Percentiles rank a stretch among this genome's conserved stretches.
These are phyloP conservation scores for Trichoderma sp. DNA, from an alignment of 2,329 filamentous ascomycete genomes.

Conservation along the genomic window DNA sequence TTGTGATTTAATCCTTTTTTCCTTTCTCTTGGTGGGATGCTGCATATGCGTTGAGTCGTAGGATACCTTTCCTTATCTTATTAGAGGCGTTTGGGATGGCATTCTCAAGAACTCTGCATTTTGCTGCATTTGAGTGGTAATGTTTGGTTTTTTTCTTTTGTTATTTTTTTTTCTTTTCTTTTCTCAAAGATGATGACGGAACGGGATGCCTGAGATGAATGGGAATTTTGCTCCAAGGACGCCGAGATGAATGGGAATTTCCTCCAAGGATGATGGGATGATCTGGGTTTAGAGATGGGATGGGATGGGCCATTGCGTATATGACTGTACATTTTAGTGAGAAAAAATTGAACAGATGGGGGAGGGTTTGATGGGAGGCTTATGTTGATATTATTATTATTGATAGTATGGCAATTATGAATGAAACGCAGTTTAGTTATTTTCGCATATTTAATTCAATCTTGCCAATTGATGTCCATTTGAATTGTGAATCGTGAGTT, in stretches of 20 bases:
- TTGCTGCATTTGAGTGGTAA: conserved; percentile 19
- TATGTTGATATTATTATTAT: not conserved
- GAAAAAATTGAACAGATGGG: not conserved
- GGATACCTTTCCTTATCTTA: conserved; percentile 19
- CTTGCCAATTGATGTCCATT: not conserved
- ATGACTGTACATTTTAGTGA: conserved; percentile 29
- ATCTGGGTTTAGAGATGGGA: conserved; percentile 32
- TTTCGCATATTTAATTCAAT: not conserved
- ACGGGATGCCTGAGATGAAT: not conserved
- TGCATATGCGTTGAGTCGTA: conserved; percentile 20
- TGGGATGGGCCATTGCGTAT: conserved; percentile 29
- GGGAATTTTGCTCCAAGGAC: not conserved
- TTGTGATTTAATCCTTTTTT: not conserved
- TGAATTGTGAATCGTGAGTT: not conserved
- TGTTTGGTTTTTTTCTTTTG: not conserved
- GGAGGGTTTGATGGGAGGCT: not conserved
- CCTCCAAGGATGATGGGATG: no score
- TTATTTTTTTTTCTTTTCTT: not conserved
- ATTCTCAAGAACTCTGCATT: conserved; percentile 19
- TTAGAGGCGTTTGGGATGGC: conserved; percentile 21
- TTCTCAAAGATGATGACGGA: not conserved
- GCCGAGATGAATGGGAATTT: conserved; percentile 5
- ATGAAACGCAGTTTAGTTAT: not conserved
- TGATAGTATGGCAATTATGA: conserved; percentile 8
- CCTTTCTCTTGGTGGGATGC: conserved; percentile 9